These are phyloP conservation scores for Flaveria brownii DNA, from an alignment of 129 eudicot species.

Conservation along the genomic window DNA sequence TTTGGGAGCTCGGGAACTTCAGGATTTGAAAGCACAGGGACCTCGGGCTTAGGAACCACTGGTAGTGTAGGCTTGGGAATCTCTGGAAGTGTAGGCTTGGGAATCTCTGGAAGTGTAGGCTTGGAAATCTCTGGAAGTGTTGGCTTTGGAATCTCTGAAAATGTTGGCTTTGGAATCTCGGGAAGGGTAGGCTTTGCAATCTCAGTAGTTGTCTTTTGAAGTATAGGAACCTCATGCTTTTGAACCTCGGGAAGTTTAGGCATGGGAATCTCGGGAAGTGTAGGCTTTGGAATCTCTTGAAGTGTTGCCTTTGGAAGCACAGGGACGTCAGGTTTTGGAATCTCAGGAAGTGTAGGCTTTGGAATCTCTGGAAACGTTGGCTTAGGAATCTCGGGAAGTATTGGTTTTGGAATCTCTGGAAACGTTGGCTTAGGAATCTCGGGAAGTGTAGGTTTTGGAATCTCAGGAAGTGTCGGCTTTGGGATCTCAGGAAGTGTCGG, in stretches of 20 bases:
- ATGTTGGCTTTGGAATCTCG: not conserved
- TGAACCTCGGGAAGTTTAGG: slow-evolving; percentile 4
- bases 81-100: slow-evolving; percentile 9
- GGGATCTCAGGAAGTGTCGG: slow-evolving; percentile 6
- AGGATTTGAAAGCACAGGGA: not conserved
- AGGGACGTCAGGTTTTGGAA: not conserved
- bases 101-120: not conserved
- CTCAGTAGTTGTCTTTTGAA: not conserved
- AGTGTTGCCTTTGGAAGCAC: slow-evolving; percentile 3
- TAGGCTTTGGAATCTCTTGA: slow-evolving; percentile 1
- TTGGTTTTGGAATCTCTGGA: slow-evolving; percentile 18
- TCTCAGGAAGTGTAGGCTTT: not conserved
- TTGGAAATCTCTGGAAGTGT: slow-evolving; percentile 4
- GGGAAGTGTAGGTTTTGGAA: slow-evolving; percentile 7
- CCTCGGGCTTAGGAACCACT: not conserved
- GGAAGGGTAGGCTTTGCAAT: not conserved
- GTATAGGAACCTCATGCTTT: not conserved
- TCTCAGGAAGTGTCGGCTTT: not conserved
- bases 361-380: not conserved
- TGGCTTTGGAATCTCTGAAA: not conserved
- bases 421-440: slow-evolving; percentile 11
- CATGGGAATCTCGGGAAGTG: slow-evolving; percentile 17
- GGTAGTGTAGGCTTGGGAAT: slow-evolving; percentile 9
- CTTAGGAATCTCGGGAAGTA: not conserved
- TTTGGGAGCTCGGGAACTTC: not conserved